Evolutionary conservation across 257 asterid species (phyloP).

Genomic region (Przewalskia tangutica): DNA sequence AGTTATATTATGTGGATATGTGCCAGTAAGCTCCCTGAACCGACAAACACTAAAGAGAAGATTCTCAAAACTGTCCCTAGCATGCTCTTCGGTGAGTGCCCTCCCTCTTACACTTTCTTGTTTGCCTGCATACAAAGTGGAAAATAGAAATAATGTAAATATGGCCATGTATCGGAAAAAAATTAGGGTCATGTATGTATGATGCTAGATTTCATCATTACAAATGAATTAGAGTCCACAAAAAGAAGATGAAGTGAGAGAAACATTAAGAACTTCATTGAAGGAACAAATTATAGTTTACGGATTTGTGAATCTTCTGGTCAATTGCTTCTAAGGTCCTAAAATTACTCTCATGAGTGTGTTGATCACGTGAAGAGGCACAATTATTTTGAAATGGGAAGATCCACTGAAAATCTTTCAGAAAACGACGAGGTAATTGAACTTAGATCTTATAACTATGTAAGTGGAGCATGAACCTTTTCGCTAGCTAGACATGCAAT

Average conservation of each 20-base stretch:
- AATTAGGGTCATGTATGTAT: not conserved
- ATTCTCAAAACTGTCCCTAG: constrained; percentile 14
- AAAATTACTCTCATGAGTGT: not conserved
- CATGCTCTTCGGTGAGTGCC: constrained; percentile 66
- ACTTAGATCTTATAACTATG: not conserved
- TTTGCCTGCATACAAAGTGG: constrained; percentile 37
- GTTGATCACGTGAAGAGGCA: not conserved
- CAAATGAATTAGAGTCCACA: not conserved
- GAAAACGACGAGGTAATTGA: not conserved
- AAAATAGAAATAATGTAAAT: not conserved
- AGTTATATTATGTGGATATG: constrained; percentile 77
- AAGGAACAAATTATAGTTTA: not conserved
- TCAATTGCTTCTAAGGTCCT: not conserved
- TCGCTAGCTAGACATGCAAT: not conserved
- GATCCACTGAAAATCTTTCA: not conserved
- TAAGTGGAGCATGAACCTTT: not conserved
- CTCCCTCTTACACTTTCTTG: constrained; percentile 55
- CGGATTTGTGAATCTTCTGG: not conserved
- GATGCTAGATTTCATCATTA: not conserved
- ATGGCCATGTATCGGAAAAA: not conserved
- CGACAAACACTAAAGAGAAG: constrained; percentile 75
- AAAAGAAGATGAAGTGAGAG: not conserved
- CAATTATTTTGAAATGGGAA: not conserved
- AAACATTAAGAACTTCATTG: not conserved
- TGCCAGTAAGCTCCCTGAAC: constrained; percentile 90